Evolutionary conservation across 805 yeast species (phyloP).

Genomic region (Tetrapisispora nanseiensis): DNA sequence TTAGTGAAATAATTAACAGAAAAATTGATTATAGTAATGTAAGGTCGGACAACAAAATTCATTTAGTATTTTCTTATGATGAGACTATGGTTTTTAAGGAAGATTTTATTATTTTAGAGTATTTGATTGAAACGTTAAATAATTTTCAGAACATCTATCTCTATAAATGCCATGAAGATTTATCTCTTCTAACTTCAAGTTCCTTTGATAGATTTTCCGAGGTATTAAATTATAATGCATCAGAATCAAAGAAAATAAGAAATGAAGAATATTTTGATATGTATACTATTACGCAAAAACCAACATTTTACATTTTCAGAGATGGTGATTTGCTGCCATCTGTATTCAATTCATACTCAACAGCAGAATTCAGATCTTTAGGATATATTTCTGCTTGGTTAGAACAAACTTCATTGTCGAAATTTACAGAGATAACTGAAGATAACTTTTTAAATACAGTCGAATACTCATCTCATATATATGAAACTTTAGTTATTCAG

Average conservation of each 20-base stretch:
- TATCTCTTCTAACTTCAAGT: conserved; percentile 34
- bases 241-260: conserved; percentile 20
- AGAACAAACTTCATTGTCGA: conserved; percentile 39
- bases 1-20: conserved; percentile 10
- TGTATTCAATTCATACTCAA: conserved; percentile 50
- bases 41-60: conserved; percentile 25
- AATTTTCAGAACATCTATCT: conserved; percentile 47
- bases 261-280: conserved; percentile 40
- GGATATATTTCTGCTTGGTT: conserved; percentile 43
- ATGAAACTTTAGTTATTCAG: conserved; percentile 16
- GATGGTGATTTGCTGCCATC: conserved; percentile 44
- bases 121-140: conserved; percentile 51
- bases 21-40: conserved; percentile 6
- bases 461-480: conserved; percentile 11
- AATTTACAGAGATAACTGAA: conserved; percentile 43
- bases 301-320: conserved; percentile 52
- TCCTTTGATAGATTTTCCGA: conserved; percentile 30
- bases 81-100: conserved; percentile 40
- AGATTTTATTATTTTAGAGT: conserved; percentile 52
- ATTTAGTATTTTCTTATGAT: conserved; percentile 44
- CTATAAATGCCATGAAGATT: conserved; percentile 41
- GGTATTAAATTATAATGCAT: conserved; percentile 29
- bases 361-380: conserved; percentile 50
- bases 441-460: conserved; percentile 14
- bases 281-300: conserved; percentile 47